phyloP scores from a whole-genome alignment of 2,329 filamentous ascomycete genomes.

The Alternaria panax region DNA sequence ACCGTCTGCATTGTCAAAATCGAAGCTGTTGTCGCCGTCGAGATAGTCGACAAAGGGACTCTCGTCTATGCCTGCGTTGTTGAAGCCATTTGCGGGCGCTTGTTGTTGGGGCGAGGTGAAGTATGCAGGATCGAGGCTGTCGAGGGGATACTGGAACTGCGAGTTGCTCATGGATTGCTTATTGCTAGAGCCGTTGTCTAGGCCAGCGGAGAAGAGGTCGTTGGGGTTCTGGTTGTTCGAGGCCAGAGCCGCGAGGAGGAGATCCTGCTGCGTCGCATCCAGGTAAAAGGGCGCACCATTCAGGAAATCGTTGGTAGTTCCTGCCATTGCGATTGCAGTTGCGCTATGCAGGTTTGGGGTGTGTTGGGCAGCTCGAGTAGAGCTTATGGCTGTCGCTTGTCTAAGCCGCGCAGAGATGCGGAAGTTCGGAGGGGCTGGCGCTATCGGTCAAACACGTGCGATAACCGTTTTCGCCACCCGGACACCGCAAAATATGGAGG shows the following conservation, averaged over 20 bases:
- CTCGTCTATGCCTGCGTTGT: constrained; percentile 65
- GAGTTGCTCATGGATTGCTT: constrained; percentile 30
- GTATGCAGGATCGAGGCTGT: constrained; percentile 45
- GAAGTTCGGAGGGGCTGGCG: constrained; percentile 8
- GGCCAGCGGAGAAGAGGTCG: constrained; percentile 35
- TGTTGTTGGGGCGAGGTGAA: constrained; percentile 50
- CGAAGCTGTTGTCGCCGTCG: constrained; percentile 76
- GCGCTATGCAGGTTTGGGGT: not conserved
- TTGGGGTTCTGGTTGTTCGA: constrained; percentile 53
- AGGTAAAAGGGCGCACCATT: constrained; percentile 55
- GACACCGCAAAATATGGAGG: constrained; percentile 1
- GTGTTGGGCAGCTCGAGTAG: not conserved
- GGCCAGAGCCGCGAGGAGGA: constrained; percentile 57
- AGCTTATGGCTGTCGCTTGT: constrained; percentile 1
- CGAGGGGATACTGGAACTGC: constrained; percentile 44
- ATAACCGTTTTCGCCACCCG: constrained; percentile 18
- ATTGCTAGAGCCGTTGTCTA: constrained; percentile 19
- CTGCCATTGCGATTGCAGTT: constrained; percentile 41
- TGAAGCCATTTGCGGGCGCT: constrained; percentile 54
- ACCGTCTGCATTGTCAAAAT: constrained; percentile 71
- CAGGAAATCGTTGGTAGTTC: constrained; percentile 49
- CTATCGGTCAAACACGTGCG: constrained; percentile 11
- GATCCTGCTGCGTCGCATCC: constrained; percentile 56
- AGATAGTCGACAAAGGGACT: constrained; percentile 87
- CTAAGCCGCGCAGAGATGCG: constrained; percentile 3